These are phyloP conservation scores for Fraxinus sp. DNA, from an alignment of 305 asterid species.

Conservation along the genomic window DNA sequence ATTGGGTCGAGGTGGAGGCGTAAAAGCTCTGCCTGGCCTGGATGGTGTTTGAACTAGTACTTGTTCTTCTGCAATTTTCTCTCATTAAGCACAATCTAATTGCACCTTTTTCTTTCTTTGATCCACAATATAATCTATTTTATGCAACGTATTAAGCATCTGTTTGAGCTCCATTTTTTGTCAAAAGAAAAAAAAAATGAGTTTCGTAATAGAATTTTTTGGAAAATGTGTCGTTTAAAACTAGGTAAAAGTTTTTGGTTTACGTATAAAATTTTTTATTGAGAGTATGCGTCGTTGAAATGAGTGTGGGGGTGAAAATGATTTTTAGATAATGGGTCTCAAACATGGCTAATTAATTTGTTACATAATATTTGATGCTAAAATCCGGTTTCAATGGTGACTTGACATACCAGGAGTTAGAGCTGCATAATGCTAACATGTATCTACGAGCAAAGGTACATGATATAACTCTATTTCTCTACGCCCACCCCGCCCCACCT, in stretches of 20 bases:
- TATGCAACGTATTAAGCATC: background rate
- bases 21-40: too few relatives aligned
- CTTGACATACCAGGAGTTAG: slow-evolving; percentile 58
- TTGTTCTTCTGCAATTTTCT: background rate
- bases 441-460: slow-evolving; percentile 75
- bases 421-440: slow-evolving; percentile 85
- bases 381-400: background rate
- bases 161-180: too few relatives aligned
- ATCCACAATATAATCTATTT: background rate
- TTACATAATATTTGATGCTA: background rate
- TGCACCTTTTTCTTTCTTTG: background rate
- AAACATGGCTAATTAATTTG: background rate
- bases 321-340: too few relatives aligned
- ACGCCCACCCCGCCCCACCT: background rate
- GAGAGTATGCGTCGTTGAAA: too few relatives aligned
- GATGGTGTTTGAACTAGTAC: too few relatives aligned
- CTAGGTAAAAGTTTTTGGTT: too few relatives aligned
- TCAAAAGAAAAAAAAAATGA: too few relatives aligned
- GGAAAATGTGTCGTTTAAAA: too few relatives aligned
- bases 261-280: too few relatives aligned
- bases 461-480: background rate
- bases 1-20: too few relatives aligned
- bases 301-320: too few relatives aligned
- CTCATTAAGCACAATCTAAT: background rate
- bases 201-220: too few relatives aligned